Percentiles rank a stretch among this genome's conserved stretches.
Evolutionary conservation across 2,329 filamentous ascomycete species (phyloP).

Genomic region (Claviceps sp.): DNA sequence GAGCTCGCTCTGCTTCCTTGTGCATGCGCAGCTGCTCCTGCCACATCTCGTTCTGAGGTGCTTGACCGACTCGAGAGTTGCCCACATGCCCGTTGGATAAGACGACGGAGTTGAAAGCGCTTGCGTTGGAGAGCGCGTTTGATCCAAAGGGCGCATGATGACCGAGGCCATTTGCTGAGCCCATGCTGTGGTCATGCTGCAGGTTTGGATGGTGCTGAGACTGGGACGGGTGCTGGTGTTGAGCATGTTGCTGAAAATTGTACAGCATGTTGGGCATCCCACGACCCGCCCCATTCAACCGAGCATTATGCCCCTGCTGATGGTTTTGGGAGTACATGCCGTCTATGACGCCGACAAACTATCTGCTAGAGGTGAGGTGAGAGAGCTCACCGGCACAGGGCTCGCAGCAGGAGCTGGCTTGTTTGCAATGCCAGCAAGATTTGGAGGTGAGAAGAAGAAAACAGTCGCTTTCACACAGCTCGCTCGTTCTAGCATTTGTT

Average conservation of each 20-base stretch:
- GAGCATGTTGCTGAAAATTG: constrained; percentile 50
- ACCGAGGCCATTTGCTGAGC: constrained; percentile 40
- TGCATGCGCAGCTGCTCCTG: constrained; percentile 72
- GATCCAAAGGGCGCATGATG: constrained; percentile 25
- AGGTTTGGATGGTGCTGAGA: constrained; percentile 49
- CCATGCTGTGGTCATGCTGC: constrained; percentile 43
- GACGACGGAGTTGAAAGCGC: constrained; percentile 40
- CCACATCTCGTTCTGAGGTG: constrained; percentile 60
- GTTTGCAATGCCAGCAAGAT: constrained; percentile 9
- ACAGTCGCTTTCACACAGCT: constrained; percentile 7
- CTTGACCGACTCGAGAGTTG: constrained; percentile 34
- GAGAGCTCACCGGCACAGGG: constrained; percentile 16
- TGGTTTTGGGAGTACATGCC: constrained; percentile 64
- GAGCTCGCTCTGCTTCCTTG: constrained; percentile 62
- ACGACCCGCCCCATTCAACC: constrained; percentile 47
- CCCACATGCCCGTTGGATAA: constrained; percentile 44
- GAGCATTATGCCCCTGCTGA: constrained; percentile 60
- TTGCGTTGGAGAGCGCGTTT: constrained; percentile 46
- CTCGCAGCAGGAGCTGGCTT: constrained; percentile 13
- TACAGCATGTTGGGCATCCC: constrained; percentile 56
- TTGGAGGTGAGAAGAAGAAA: background rate
- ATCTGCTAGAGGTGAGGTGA: constrained; percentile 6
- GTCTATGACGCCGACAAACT: constrained; percentile 11
- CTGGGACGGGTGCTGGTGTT: constrained; percentile 50
- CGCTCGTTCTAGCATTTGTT: constrained; percentile 14